Evolutionary conservation across 129 eudicot genomes (phyloP), one percentile per base, ranked within the genome.

Genomic region (Helichrysum umbraculigerum): DNA sequence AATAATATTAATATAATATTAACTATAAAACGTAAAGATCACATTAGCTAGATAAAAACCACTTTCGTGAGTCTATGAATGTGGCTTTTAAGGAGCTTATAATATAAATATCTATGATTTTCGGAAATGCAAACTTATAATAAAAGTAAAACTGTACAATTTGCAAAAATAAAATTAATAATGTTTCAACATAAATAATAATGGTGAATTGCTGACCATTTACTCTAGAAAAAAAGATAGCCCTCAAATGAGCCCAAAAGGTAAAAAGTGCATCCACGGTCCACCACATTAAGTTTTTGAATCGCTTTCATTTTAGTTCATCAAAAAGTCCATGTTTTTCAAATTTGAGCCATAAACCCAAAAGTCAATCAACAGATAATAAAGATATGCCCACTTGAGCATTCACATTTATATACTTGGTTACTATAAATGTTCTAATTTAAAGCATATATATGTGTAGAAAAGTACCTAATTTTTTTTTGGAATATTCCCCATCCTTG

Each of bases 321-420:
- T 28, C 16, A 5, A 61, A 59, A 61, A 61, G 66, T 28, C 54
- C 71, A 67, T 19, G 54, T 9, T 21, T 54, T 67, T 37, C 71
- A 67, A 67, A 67, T 35, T 37, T 67, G 52, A 67, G 19, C 37
- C 21, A 22, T 22, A 70, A 6, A 35, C 12, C 66, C 47, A 29
- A 32, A 65, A 33, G 70, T 65, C 42, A 65, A 33, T 65, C 21
- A 65, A 33, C 8, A 33, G 17, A n/a, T 42, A 44, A 47, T 41
- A 70, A 30, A 47, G 34, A 70, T 50, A 70, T 51, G 22, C 58
- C 62, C 41, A 70, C 44, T 51, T 70, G 39, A 15, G 60, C 30
- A 14, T 41, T 47, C 10, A 68, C 33, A 9, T 39, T 21, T 25
- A 25, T 25, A 25, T 25, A 25, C 28, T 6, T 15, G 28, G 44